Evolutionary conservation across 1,284 basidiomycete species (phyloP), one percentile per base, ranked within the genome.

Genomic region (Ceratobasidium theobromae): DNA sequence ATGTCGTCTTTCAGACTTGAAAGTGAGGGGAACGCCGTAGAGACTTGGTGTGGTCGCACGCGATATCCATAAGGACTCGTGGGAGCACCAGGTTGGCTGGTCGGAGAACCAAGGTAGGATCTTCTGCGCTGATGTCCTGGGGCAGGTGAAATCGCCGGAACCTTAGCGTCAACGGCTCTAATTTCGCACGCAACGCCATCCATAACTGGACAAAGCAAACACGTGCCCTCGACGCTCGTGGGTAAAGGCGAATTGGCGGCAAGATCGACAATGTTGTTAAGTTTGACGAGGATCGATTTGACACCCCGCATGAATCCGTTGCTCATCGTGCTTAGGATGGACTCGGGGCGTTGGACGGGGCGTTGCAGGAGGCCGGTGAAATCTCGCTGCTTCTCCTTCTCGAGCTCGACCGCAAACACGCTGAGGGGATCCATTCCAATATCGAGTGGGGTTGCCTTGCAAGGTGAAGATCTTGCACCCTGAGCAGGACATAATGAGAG

Each of bases 1-100:
- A 60, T 28, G 45, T 21, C 43, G 46, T 60, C 55, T 30, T 60
- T 32, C 6, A 21, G 18, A 21, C 43, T 23, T 21, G 40, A 21
- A 16, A 57, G 18, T 40, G 45, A 28, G 3, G 55, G 55, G 28
- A 60, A 60, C 14, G 55, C 55, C n/a, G 45, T 30, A 5, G 28
- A 32, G 45, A 60, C 55, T 35, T 60, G 9, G 33, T 60, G 55
- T 2, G 55, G 55, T n/a, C 55, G 21, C 45, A 60, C 55, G 45
- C 55, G 55, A 48, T 60, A 60, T 27, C 55, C 55, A 60, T 60
- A 60, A 28, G 55, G 55, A n/a, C 55, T 60, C 43, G 43, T 60
- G 16, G 55, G 55, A 49, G 55, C 43, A 12, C 28, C 55, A 43
- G 55, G 55, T 14, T 12, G 21, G 5, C 23, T 6, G 18, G 48